Conservation (phyloP, 2,329 filamentous ascomycete genomes). For the Juglanconis oblonga region DNA sequence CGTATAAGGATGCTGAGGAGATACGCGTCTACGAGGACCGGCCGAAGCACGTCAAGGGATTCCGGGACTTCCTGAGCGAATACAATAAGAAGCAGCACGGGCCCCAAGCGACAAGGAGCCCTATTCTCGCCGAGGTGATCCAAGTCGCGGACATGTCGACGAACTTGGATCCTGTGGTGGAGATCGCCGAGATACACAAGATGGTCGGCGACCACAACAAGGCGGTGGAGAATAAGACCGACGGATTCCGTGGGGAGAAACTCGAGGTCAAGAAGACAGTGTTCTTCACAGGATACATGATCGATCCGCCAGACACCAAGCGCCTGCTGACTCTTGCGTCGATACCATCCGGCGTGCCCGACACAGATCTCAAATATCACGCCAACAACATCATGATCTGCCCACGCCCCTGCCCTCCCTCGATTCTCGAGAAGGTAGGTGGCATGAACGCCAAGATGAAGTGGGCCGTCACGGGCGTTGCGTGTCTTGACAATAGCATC, state of each 20-base stretch:
- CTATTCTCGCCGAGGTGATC: slow-evolving; percentile 76
- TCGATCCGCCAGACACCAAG: slow-evolving; percentile 68
- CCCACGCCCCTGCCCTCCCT: slow-evolving; percentile 68
- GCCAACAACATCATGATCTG: slow-evolving; percentile 91
- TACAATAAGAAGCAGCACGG: slow-evolving; percentile 63
- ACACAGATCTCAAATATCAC: slow-evolving; percentile 73
- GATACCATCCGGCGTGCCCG: slow-evolving; percentile 58
- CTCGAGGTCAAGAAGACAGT: slow-evolving; percentile 82
- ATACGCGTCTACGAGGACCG: slow-evolving; percentile 73
- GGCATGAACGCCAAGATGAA: slow-evolving; percentile 79
- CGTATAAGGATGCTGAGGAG: slow-evolving; percentile 79
- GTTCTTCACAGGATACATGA: slow-evolving; percentile 89
- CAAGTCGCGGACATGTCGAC: slow-evolving; percentile 77
- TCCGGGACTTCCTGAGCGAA: slow-evolving; percentile 77
- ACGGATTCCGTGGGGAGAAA: slow-evolving; percentile 32
- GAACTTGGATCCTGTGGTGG: slow-evolving; percentile 71
- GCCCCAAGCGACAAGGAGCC: slow-evolving; percentile 50
- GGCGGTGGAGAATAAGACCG: slow-evolving; percentile 42
- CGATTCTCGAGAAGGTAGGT: slow-evolving; percentile 78
- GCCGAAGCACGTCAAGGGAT: slow-evolving; percentile 69
- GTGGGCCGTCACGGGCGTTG: slow-evolving; percentile 80
- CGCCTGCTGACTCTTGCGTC: slow-evolving; percentile 68
- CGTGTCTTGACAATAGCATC: slow-evolving; percentile 71
- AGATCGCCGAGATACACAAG: slow-evolving; percentile 81
- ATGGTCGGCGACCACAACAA: slow-evolving; percentile 87